Evolutionary conservation across 2,329 filamentous ascomycete species (phyloP).

Genomic region (Arthrobotrys entomopaga): DNA sequence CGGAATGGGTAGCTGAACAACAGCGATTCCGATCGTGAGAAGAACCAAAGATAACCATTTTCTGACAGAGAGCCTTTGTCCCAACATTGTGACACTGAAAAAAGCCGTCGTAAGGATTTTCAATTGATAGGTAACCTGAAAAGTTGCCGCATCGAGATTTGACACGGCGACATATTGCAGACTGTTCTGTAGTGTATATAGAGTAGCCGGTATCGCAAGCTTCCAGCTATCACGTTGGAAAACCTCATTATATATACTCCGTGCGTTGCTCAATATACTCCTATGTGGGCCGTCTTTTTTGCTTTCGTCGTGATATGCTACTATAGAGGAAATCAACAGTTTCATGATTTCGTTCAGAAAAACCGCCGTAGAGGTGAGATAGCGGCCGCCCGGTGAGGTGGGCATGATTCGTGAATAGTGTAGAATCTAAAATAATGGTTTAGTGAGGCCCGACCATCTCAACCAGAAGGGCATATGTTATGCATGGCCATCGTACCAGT

Average conservation of each 20-base stretch:
- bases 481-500: slow-evolving; percentile 65
- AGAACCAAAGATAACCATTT: slow-evolving; percentile 84
- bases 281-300: slow-evolving; percentile 68
- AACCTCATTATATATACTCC: slow-evolving; percentile 80
- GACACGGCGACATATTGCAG: slow-evolving; percentile 90
- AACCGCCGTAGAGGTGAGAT: slow-evolving; percentile 92
- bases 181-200: slow-evolving; percentile 94
- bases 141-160: slow-evolving; percentile 90
- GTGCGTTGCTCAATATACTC: slow-evolving; percentile 78
- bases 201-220: slow-evolving; percentile 82
- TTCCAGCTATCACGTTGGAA: slow-evolving; percentile 96
- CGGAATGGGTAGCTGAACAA: slow-evolving; percentile 79
- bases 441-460: neutral
- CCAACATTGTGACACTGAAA: slow-evolving; percentile 82
- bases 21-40: slow-evolving; percentile 81
- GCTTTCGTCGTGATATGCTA: slow-evolving; percentile 79
- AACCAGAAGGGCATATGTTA: neutral
- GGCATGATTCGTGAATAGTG: slow-evolving; percentile 96
- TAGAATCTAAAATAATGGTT: slow-evolving; percentile 72
- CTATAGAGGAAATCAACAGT: slow-evolving; percentile 82
- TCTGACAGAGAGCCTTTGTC: slow-evolving; percentile 74
- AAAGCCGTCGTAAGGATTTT: slow-evolving; percentile 92
- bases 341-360: slow-evolving; percentile 94
- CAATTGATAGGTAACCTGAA: slow-evolving; percentile 91
- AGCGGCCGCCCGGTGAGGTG: slow-evolving; percentile 73